Evolutionary conservation across 768 basidiomycete species (phyloP).

Genomic region (Tylopilus plumbeoviolaceoides): DNA sequence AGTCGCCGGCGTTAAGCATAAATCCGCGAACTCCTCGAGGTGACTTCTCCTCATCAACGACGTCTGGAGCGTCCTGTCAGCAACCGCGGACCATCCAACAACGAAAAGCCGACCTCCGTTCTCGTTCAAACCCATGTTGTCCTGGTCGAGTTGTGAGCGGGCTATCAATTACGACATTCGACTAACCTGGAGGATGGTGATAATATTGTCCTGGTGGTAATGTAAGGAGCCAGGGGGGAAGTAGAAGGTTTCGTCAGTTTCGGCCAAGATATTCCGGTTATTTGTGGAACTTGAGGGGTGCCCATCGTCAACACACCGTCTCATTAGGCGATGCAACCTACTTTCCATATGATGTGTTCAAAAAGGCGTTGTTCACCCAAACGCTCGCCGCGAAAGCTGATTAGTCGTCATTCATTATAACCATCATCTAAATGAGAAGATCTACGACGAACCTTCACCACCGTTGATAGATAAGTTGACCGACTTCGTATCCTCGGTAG

Average conservation of each 20-base stretch:
- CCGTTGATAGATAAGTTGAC: slow-evolving; percentile 80
- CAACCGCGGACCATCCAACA: neutral
- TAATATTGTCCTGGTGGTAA: slow-evolving; percentile 60
- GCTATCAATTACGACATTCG: neutral
- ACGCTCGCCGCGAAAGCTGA: slow-evolving; percentile 76
- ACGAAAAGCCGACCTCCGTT: slow-evolving; percentile 40
- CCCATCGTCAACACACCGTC: neutral
- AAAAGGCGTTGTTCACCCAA: slow-evolving; percentile 72
- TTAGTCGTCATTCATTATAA: neutral
- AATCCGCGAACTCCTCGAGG: slow-evolving; percentile 80
- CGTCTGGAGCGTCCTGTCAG: slow-evolving; percentile 17
- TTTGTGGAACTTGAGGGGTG: slow-evolving; percentile 51
- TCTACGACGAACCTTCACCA: slow-evolving; percentile 51
- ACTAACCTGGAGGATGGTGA: slow-evolving; percentile 70
- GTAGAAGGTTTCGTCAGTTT: slow-evolving; percentile 62
- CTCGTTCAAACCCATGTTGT: slow-evolving; percentile 78
- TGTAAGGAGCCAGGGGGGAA: slow-evolving; percentile 57
- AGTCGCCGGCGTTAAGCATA: slow-evolving; percentile 56
- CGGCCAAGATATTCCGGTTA: slow-evolving; percentile 54
- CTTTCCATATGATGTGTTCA: slow-evolving; percentile 75
- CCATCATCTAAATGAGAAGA: neutral
- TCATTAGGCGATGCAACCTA: slow-evolving; percentile 29
- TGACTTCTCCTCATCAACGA: slow-evolving; percentile 57
- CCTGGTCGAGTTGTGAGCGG: slow-evolving; percentile 36
- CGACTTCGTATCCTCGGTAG: slow-evolving; percentile 54